These are phyloP conservation scores for Mucor sp. DNA, from an alignment of 371 early-diverging fungal genomes.

Conservation along the genomic window DNA sequence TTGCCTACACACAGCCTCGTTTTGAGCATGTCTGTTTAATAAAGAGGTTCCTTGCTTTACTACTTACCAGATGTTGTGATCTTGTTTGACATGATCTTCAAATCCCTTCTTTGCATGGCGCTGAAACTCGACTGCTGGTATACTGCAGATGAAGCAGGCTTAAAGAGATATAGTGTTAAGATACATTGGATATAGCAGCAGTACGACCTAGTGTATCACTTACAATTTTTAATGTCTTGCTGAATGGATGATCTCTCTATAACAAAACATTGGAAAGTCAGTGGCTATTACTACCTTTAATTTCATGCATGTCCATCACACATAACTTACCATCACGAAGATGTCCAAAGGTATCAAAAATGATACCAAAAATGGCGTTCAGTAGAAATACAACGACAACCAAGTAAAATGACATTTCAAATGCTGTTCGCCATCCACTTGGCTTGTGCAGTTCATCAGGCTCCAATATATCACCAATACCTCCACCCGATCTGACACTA, in stretches of 20 bases:
- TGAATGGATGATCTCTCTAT: conserved; percentile 49
- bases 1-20: conserved; percentile 50
- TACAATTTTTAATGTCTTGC: conserved; percentile 54
- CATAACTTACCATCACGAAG: conserved; percentile 51
- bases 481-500: conserved; percentile 57
- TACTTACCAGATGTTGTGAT: conserved; percentile 57
- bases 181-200: background rate
- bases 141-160: conserved; percentile 61
- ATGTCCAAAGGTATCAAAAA: conserved; percentile 65
- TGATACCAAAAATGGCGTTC: conserved; percentile 66
- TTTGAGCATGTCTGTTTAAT: too few relatives aligned
- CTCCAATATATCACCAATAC: conserved; percentile 57
- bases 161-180: background rate
- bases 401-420: conserved; percentile 60
- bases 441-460: conserved; percentile 33
- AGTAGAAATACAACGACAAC: conserved; percentile 59
- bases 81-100: conserved; percentile 54
- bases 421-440: conserved; percentile 51
- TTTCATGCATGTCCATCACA: background rate
- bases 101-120: conserved; percentile 54
- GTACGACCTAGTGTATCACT: conserved; percentile 7
- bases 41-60: too few relatives aligned
- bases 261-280: too few relatives aligned
- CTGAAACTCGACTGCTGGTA: conserved; percentile 57
- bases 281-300: background rate